Evolutionary conservation across 2,329 filamentous ascomycete genomes (phyloP).

Genomic region (Tolypocladium ovalisporum): DNA sequence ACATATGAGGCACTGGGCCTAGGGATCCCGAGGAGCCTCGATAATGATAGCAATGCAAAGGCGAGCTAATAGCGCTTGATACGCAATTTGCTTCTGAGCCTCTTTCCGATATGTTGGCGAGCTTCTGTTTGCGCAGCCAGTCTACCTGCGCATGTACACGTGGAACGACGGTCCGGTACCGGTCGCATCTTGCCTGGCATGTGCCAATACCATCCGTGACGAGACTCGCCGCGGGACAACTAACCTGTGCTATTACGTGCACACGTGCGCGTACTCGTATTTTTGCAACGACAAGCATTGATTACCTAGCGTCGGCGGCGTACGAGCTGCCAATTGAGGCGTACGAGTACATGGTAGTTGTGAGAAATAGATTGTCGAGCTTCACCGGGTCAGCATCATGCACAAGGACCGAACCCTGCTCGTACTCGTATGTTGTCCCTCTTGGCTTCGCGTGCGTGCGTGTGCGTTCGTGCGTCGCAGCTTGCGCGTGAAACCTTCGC

Average conservation of each 20-base stretch:
- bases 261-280: no score
- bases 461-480: no score
- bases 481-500: neutral
- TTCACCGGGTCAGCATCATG: neutral
- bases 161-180: no score
- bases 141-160: no score
- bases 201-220: no score
- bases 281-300: neutral
- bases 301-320: neutral
- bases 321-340: neutral
- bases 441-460: neutral
- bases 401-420: neutral
- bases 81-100: no score
- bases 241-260: no score
- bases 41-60: conserved; percentile 1
- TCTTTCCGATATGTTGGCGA: no score
- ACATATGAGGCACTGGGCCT: neutral
- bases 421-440: neutral
- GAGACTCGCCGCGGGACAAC: no score
- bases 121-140: no score
- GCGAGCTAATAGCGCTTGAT: neutral
- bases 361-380: neutral
- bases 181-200: no score
- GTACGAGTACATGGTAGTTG: neutral
- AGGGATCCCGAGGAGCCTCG: neutral